These are phyloP conservation scores for Leccinum subtestaceum DNA, from an alignment of 768 basidiomycete species.

Conservation along the genomic window DNA sequence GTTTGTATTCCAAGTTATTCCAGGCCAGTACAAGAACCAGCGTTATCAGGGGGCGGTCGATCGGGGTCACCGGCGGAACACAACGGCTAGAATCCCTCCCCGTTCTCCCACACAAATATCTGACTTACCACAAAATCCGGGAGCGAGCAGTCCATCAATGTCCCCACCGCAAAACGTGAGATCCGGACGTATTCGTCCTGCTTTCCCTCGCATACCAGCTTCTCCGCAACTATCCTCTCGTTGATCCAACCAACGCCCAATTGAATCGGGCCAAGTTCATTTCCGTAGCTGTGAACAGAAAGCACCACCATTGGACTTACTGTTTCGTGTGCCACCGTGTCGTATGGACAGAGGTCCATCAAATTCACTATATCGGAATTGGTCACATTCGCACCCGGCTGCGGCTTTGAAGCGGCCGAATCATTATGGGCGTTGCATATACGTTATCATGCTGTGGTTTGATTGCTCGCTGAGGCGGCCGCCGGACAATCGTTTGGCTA, in stretches of 20 bases:
- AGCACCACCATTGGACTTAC: constrained; percentile 64
- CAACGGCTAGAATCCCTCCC: neutral
- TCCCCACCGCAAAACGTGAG: neutral
- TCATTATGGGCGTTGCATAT: constrained; percentile 56
- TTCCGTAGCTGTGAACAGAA: constrained; percentile 67
- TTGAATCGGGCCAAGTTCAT: constrained; percentile 64
- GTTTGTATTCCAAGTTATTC: neutral
- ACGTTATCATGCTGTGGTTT: constrained; percentile 41
- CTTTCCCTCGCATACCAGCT: constrained; percentile 42
- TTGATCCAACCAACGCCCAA: constrained; percentile 82
- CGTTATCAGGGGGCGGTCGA: too few species aligned
- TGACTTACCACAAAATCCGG: neutral
- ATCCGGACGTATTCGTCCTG: constrained; percentile 34
- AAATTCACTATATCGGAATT: constrained; percentile 53
- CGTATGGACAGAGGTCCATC: constrained; percentile 74
- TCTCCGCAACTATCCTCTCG: constrained; percentile 76
- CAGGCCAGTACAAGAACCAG: too few species aligned
- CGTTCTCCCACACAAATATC: neutral
- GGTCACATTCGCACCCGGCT: constrained; percentile 60
- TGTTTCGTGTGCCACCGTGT: constrained; percentile 49
- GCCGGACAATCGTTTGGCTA: constrained; percentile 51
- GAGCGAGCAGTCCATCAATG: neutral
- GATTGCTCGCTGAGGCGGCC: constrained; percentile 28
- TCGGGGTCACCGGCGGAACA: neutral
- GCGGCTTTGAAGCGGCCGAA: constrained; percentile 63